These are phyloP conservation scores for Cucurbita maxima DNA, from an alignment of 306 rosid species.

Conservation along the genomic window DNA sequence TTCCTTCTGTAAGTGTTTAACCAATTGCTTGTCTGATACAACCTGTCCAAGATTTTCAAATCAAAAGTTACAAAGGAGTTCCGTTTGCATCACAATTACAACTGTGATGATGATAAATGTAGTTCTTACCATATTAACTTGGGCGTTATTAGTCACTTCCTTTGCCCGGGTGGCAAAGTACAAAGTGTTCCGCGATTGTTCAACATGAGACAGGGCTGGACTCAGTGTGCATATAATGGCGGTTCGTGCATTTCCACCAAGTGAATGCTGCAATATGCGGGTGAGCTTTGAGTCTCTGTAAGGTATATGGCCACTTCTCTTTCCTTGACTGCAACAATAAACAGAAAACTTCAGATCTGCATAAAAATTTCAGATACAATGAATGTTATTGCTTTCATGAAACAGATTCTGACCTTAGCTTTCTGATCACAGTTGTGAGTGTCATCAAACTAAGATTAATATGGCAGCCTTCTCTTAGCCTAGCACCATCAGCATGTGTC, in stretches of 20 bases:
- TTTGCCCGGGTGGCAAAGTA: conserved; percentile 92
- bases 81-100: background rate
- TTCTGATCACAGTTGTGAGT: conserved; percentile 97
- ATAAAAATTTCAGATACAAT: background rate
- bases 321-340: conserved; percentile 55
- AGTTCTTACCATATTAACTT: conserved; percentile 74
- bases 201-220: conserved; percentile 88
- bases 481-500: conserved; percentile 89
- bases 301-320: conserved; percentile 89
- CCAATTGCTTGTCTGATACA: conserved; percentile 87
- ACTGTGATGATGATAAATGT: background rate
- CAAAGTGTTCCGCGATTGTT: conserved; percentile 92
- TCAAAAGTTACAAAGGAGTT: background rate
- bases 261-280: conserved; percentile 93
- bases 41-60: conserved; percentile 29
- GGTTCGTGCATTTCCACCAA: conserved; percentile 99
- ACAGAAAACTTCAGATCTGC: background rate
- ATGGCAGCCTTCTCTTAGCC: conserved; percentile 99
- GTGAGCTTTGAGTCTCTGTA: conserved; percentile 97
- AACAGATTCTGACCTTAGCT: conserved; percentile 61
- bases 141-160: conserved; percentile 95
- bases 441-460: conserved; percentile 99
- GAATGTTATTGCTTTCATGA: background rate
- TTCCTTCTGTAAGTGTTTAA: conserved; percentile 93
- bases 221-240: conserved; percentile 94